Evolutionary conservation across 768 basidiomycete genomes (phyloP), one percentile per base, ranked within the genome.

Genomic region (Suillus luteus): DNA sequence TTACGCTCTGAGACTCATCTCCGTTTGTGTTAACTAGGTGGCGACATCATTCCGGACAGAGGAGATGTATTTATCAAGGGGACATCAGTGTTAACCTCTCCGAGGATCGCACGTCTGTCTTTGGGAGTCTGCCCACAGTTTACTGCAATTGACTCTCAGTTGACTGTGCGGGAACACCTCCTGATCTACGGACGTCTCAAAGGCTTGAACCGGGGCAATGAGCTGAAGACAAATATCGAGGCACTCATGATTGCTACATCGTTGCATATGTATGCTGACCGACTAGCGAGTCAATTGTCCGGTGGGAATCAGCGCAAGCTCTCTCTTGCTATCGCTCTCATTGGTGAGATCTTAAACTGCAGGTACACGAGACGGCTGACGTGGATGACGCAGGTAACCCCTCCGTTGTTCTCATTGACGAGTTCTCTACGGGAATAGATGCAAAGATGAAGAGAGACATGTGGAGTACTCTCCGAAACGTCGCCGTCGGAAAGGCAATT

Each of bases 111-210:
- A 43, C 83, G 90, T 31, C 81, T 88, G 8, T 82, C 86, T 24
- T 83, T 94, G 7, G 92, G 92, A 3, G 89, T 94, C 58, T 94
- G 91, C 71, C 91, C 91, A 0, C 92, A 93, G 66, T 91, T 92
- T 74, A 92, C 91, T 1, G 91, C 92, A 1, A 92, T 93, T 66
- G 92, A 93, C 67, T 78, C 85, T 14, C 88, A 92, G 69, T 72
- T 93, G 46, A 92, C 90, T 7, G 91, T 92, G 27, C 83, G 89
- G 51, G 89, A 94, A 71, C 92, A 93, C 69, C 77, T 93, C 40
- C 64, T 81, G 64, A 80, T 93, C 11, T 92, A 91, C 60, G 91
- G 89, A 10, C 81, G 87, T 22, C 80, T 93, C 41, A 92, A 92
- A 72, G 92, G 92, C 3, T 76, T 93, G 24, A 64, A 62, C 22